Evolutionary conservation across 257 asterid species (phyloP).

Genomic region (Solanum ossicruentum): DNA sequence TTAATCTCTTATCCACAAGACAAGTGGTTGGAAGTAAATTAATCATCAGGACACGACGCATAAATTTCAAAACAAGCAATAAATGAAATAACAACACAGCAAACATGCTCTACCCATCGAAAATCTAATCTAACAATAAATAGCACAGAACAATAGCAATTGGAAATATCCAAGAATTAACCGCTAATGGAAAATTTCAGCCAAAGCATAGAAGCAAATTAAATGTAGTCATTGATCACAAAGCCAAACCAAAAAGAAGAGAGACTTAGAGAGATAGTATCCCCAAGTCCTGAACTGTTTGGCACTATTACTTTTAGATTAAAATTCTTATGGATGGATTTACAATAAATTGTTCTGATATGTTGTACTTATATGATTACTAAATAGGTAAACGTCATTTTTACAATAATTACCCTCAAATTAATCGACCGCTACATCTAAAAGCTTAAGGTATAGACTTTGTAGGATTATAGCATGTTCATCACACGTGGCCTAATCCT

Average conservation of each 20-base stretch:
- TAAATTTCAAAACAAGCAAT: not conserved
- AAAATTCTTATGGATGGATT: not conserved
- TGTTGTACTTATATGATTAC: not conserved
- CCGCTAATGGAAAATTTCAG: not conserved
- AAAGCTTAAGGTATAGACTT: not conserved
- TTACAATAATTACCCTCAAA: not conserved
- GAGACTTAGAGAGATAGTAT: not conserved
- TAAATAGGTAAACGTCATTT: not conserved
- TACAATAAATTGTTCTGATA: not conserved
- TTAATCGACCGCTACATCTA: not conserved
- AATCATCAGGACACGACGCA: not conserved
- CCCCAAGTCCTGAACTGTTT: not conserved
- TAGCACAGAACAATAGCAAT: not conserved
- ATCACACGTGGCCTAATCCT: not conserved
- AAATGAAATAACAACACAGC: not conserved
- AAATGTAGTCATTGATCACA: not conserved
- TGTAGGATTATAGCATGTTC: not conserved
- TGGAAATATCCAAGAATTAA: not conserved
- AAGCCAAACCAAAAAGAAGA: not conserved
- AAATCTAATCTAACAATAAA: not conserved
- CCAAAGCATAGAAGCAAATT: not conserved
- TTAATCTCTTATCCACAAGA: not conserved
- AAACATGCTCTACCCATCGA: not conserved
- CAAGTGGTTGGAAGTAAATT: not conserved
- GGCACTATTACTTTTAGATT: not conserved